A percentile compares a stretch with the other conserved stretches of the same genome.
Evolutionary conservation across 371 early-diverging fungal genomes (phyloP).

Genomic region (Lichtheimia corymbifera): DNA sequence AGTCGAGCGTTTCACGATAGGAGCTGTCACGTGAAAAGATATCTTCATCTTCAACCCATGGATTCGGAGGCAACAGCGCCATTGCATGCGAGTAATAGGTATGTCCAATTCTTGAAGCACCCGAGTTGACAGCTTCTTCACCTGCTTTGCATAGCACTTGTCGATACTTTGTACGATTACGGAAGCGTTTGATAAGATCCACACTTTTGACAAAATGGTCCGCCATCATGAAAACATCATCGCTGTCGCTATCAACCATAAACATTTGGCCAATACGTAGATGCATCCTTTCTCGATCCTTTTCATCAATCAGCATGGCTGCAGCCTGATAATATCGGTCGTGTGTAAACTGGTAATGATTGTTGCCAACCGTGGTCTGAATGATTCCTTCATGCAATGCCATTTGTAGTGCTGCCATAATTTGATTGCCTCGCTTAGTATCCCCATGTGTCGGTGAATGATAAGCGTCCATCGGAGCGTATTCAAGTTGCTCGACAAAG

Average conservation of each 20-base stretch:
- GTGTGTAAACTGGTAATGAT: slow-evolving; percentile 42
- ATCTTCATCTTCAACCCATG: slow-evolving; percentile 34
- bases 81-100: slow-evolving; percentile 34
- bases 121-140: slow-evolving; percentile 34
- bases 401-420: slow-evolving; percentile 36
- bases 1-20: slow-evolving; percentile 36
- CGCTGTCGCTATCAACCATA: slow-evolving; percentile 27
- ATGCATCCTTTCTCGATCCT: slow-evolving; percentile 36
- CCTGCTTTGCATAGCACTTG: slow-evolving; percentile 35
- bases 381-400: slow-evolving; percentile 43
- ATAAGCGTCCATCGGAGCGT: slow-evolving; percentile 8
- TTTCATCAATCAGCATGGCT: slow-evolving; percentile 28
- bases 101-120: slow-evolving; percentile 32
- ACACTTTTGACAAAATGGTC: slow-evolving; percentile 44
- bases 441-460: not conserved
- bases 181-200: slow-evolving; percentile 23
- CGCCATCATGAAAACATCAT: slow-evolving; percentile 35
- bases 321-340: slow-evolving; percentile 49
- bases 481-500: slow-evolving; percentile 4
- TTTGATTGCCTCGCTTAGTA: slow-evolving; percentile 7
- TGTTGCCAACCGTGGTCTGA: slow-evolving; percentile 28
- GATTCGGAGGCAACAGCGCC: slow-evolving; percentile 18
- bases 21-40: slow-evolving; percentile 9
- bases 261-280: slow-evolving; percentile 41
- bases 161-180: slow-evolving; percentile 25